A percentile compares a stretch with the other conserved stretches of the same genome.
Conservation (phyloP, 441 rosid genomes). For the Hypseocharis bilobata region DNA sequence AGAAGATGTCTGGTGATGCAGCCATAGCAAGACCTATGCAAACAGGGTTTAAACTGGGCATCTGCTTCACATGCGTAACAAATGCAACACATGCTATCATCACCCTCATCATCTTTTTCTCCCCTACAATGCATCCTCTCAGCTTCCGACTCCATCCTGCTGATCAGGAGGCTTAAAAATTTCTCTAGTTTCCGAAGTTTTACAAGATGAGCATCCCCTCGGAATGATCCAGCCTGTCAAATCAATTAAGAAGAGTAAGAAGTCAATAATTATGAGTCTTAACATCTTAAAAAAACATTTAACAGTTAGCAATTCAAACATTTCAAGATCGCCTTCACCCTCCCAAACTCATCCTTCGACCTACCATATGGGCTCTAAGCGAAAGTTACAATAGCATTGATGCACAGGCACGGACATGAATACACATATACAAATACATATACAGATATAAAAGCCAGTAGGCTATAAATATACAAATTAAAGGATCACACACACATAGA, state of each 20-base stretch:
- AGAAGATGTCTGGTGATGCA: slow-evolving; percentile 92
- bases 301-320: too few species aligned
- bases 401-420: too few species aligned
- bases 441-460: too few species aligned
- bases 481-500: too few species aligned
- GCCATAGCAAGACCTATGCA: slow-evolving; percentile 75
- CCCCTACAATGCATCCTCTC: slow-evolving; percentile 29
- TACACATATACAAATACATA: too few species aligned
- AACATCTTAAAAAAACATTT: too few species aligned
- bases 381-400: too few species aligned
- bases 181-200: slow-evolving; percentile 58
- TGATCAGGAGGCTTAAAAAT: slow-evolving; percentile 51
- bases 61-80: slow-evolving; percentile 64
- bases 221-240: slow-evolving; percentile 55
- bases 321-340: too few species aligned
- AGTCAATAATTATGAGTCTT: too few species aligned
- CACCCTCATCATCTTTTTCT: slow-evolving; percentile 37
- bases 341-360: too few species aligned
- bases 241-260: neutral
- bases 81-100: slow-evolving; percentile 75
- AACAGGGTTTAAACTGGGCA: slow-evolving; percentile 74
- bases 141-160: slow-evolving; percentile 34
- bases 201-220: slow-evolving; percentile 43
- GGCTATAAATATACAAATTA: too few species aligned
- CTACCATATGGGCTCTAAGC: too few species aligned